These are phyloP conservation scores for Cercospora sesami DNA, from an alignment of 2,329 filamentous ascomycete genomes.

Conservation along the genomic window DNA sequence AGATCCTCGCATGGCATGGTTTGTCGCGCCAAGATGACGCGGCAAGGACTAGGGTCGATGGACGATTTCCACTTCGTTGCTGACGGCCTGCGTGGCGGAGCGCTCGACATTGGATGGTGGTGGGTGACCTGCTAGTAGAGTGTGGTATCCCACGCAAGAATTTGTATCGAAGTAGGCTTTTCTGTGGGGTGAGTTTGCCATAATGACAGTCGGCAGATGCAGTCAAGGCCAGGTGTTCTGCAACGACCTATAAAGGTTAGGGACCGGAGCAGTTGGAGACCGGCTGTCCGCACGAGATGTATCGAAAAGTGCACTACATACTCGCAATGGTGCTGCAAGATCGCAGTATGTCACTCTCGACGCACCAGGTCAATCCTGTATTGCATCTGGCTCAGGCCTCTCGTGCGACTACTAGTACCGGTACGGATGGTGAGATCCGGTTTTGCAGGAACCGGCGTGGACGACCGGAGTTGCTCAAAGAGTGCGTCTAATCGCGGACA, in stretches of 20 bases:
- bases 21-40: neutral
- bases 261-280: neutral
- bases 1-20: neutral
- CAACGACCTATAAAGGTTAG: neutral
- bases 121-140: neutral
- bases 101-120: neutral
- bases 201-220: neutral
- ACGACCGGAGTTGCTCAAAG: neutral
- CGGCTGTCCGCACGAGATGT: neutral
- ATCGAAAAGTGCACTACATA: neutral
- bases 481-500: neutral
- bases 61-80: neutral
- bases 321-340: neutral
- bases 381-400: neutral
- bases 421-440: neutral
- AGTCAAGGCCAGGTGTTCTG: neutral
- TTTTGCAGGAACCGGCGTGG: neutral
- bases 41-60: neutral
- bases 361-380: neutral
- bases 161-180: neutral
- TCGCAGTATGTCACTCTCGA: neutral
- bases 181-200: neutral
- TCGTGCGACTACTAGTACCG: neutral
- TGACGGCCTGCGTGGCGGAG: neutral
- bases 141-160: neutral